Evolutionary conservation across 306 rosid genomes (phyloP), one percentile per base, ranked within the genome.

Genomic region (Mucuna pruriens): DNA sequence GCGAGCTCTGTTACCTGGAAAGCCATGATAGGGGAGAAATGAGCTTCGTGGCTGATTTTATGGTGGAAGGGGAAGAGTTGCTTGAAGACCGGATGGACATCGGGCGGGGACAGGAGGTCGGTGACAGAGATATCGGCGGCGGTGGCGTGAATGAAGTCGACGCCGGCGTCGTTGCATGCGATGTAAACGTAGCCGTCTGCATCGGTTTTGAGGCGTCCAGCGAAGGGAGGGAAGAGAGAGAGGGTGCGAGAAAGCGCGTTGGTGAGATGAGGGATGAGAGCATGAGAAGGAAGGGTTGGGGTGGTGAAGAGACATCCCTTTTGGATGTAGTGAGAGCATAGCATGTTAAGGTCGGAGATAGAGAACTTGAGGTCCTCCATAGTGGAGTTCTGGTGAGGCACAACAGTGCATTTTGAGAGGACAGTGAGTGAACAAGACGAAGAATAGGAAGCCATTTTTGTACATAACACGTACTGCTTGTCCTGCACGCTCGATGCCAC

Each of bases 281-380:
- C 74, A 15, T 68, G 31, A 1, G 68, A 40, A 0, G 91, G 82
- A 3, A 78, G 58, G 9, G 86, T 71, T 0, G 92, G 90, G 26
- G 66, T 76, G 0, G 92, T 54, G 86, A 90, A 95, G 75, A 95
- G 91, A 57, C 88, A 77, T 0, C 98, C 98, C 67, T 95, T 95
- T 71, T 95, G 97, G 80, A 95, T 95, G 76, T 92, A 95, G 75
- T 94, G 98, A 22, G 90, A 84, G 12, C 88, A 86, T 12, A 94
- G 88, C 97, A 94, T 94, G 67, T 92, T 94, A 11, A 94, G 97
- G 83, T 94, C 98, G 16, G 98, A 91, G 63, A 91, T 90, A 0
- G 98, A 91, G 78, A 94, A 97, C 66, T 85, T 87, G 1, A 94
- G 85, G 71, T 89, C 84, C 29, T 36, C 71, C 1, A 90, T 5